Evolutionary conservation across 2,329 filamentous ascomycete genomes (phyloP).

Genomic region (Aspergillus hortae): DNA sequence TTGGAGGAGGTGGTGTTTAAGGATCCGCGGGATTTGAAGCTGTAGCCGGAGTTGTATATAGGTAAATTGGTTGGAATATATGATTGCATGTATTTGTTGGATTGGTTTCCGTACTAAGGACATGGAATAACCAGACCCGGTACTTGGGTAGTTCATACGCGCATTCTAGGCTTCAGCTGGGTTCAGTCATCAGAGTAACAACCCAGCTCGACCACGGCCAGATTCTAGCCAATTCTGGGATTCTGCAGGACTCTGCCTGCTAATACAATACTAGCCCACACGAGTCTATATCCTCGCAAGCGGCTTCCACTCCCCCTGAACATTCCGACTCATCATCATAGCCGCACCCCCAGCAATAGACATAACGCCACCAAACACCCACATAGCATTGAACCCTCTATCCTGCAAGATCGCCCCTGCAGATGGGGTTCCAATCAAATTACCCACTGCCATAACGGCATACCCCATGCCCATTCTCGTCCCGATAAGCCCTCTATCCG

Average conservation of each 20-base stretch:
- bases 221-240: too few species aligned
- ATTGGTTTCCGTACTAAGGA: too few species aligned
- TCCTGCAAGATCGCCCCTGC: conserved; percentile 1
- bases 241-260: too few species aligned
- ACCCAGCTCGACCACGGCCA: too few species aligned
- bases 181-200: too few species aligned
- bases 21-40: conserved; percentile 17
- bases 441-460: conserved; percentile 1
- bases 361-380: conserved; percentile 1
- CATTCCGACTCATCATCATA: conserved; percentile 3
- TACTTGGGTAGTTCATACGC: too few species aligned
- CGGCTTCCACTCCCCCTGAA: background rate
- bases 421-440: background rate
- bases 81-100: too few species aligned
- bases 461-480: conserved; percentile 4
- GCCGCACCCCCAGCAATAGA: conserved; percentile 1
- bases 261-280: too few species aligned
- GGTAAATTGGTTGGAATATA: too few species aligned
- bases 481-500: background rate
- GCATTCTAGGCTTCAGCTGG: too few species aligned
- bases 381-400: background rate
- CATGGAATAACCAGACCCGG: too few species aligned
- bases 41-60: background rate
- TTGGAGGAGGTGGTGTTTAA: conserved; percentile 54
- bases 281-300: background rate